Evolutionary conservation across 305 asterid genomes (phyloP), one percentile per base, ranked within the genome.

Genomic region (Solanum chacoense): DNA sequence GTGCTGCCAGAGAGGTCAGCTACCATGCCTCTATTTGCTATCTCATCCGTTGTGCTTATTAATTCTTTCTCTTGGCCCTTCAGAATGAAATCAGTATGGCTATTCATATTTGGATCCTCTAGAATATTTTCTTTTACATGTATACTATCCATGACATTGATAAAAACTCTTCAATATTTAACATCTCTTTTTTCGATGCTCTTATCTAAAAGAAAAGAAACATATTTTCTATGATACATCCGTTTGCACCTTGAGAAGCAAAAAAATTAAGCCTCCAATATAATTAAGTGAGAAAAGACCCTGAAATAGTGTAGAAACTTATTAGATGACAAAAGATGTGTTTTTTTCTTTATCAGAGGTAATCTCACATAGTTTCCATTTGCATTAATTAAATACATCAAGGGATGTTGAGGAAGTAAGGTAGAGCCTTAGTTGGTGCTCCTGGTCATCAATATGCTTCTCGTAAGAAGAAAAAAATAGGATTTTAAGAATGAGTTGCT

Each of bases 1-100:
- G 92, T 90, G 97, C 99, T 88, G 95, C 98, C 89, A 92, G 83
- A 92, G 92, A 93, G 99, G 99, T 97, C 83, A 87, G 74, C 55
- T 35, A 45, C 89, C 73, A 74, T 67, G 85, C 38, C 77, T 50
- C 89, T 87, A 85, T 85, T 80, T 80, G 38, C 55, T 87, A 26
- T 87, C 76, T 40, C 78, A 88, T 32, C 67, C 36, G 32, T 40
- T 86, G 88, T 88, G 76, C 88, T 38, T n/a, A 63, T 69, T 77
- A 31, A 87, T 12, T 72, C 86, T 72, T 87, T 65, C 72, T 86
- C 85, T 84, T 87, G 87, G 78, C 34, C 65, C 84, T 36, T 26
- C 50, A 77, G 31, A 76, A 22, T 35, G 84, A 40, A 76, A 36
- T 76, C 20, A 76, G 20, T n/a, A 77, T 77, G 85, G 65, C 13